Evolutionary conservation across 768 basidiomycete species (phyloP).

Genomic region (Macrolepiota albuminosa): DNA sequence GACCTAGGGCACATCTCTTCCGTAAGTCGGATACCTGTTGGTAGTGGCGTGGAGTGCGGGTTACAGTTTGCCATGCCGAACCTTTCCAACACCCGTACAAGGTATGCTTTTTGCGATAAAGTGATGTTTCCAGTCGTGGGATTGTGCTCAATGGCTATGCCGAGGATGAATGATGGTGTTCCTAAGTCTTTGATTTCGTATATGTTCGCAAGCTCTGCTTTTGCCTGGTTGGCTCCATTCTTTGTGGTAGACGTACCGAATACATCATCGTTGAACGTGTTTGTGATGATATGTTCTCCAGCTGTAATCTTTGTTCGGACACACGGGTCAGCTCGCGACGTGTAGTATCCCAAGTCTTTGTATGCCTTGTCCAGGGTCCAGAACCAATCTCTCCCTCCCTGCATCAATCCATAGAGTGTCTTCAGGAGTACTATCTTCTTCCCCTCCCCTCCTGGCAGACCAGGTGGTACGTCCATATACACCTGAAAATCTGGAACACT

Average conservation of each 20-base stretch:
- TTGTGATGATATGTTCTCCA: not conserved
- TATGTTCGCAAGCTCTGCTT: too few relatives aligned
- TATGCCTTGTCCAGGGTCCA: too few relatives aligned
- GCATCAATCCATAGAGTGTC: too few relatives aligned
- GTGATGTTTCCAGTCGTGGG: not conserved
- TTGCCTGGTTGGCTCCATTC: not conserved
- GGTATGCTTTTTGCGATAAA: not conserved
- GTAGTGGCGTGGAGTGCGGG: not conserved
- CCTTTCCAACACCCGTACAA: not conserved
- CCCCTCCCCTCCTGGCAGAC: too few relatives aligned
- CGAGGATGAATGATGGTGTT: not conserved
- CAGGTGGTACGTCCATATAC: too few relatives aligned
- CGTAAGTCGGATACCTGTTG: too few relatives aligned
- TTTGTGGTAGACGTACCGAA: not conserved
- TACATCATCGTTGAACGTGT: not conserved
- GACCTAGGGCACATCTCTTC: not conserved
- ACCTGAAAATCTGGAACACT: too few relatives aligned
- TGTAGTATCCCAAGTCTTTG: too few relatives aligned
- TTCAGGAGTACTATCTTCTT: too few relatives aligned
- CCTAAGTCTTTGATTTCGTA: not conserved
- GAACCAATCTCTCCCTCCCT: too few relatives aligned
- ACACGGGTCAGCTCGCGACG: not conserved
- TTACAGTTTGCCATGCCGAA: not conserved
- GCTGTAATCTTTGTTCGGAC: not conserved
- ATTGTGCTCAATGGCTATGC: not conserved